A percentile compares a stretch with the other conserved stretches of the same genome.
Conservation (phyloP, 129 eudicot species). For the Flaveria bidentis region DNA sequence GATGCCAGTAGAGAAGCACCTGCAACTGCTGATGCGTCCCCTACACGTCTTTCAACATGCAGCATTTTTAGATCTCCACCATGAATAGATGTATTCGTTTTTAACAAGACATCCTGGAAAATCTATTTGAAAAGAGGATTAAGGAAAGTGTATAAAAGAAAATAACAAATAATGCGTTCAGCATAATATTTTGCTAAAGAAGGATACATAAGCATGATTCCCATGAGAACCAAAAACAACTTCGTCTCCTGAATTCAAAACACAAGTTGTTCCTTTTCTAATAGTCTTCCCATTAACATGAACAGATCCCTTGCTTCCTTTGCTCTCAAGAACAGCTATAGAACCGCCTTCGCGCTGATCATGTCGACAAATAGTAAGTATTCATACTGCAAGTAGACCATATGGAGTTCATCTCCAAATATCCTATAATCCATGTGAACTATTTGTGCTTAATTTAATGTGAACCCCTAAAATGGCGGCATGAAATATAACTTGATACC, state of each 20-base stretch:
- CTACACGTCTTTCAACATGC: conserved; percentile 56
- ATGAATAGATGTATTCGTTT: conserved; percentile 40
- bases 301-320: conserved; percentile 75
- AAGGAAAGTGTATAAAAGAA: conserved; percentile 29
- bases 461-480: conserved; percentile 25
- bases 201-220: conserved; percentile 90
- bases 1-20: conserved; percentile 91
- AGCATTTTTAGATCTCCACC: conserved; percentile 32
- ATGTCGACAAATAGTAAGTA: conserved; percentile 50
- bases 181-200: conserved; percentile 1
- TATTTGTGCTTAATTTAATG: conserved; percentile 21
- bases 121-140: conserved; percentile 47
- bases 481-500: conserved; percentile 43
- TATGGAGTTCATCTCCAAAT: conserved; percentile 44
- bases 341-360: conserved; percentile 66
- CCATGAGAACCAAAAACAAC: conserved; percentile 66
- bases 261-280: conserved; percentile 49
- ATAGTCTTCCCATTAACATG: conserved; percentile 69
- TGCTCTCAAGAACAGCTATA: conserved; percentile 80
- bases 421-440: conserved; percentile 16
- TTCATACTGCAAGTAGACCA: conserved; percentile 46
- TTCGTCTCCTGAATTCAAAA: conserved; percentile 81
- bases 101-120: conserved; percentile 56
- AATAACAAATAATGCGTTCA: neutral
- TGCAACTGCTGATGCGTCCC: conserved; percentile 78